Evolutionary conservation across 2,329 filamentous ascomycete genomes (phyloP).

Genomic region (Orbilia blumenaviensis): DNA sequence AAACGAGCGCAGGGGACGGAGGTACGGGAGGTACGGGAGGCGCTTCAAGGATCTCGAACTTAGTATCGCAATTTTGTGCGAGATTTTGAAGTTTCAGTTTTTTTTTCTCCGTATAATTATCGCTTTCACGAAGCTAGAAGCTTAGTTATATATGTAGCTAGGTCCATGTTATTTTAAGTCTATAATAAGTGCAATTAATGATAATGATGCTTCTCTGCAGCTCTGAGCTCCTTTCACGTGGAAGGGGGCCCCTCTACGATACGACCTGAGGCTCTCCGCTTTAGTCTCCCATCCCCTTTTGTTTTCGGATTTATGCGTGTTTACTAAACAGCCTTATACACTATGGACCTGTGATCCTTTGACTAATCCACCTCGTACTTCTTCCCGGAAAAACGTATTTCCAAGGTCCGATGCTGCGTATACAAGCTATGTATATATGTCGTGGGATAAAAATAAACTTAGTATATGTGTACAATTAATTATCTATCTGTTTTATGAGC

Average conservation of each 20-base stretch:
- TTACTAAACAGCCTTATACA: constrained; percentile 1
- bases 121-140: not conserved
- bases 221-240: not conserved
- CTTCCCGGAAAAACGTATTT: constrained; percentile 11
- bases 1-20: not conserved
- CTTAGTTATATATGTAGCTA: not conserved
- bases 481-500: constrained; percentile 11
- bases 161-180: not conserved
- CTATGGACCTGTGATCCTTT: not conserved
- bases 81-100: not conserved
- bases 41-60: constrained; percentile 1
- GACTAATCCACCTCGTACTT: not conserved
- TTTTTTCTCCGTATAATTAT: not conserved
- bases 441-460: too few species aligned
- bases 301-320: not conserved
- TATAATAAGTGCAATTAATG: constrained; percentile 6
- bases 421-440: too few species aligned
- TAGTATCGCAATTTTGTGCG: constrained; percentile 8
- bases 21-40: constrained; percentile 9
- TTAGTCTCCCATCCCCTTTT: not conserved
- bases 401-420: not conserved
- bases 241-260: not conserved
- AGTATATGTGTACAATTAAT: not conserved
- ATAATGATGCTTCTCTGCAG: not conserved
- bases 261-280: constrained; percentile 2